Conservation (phyloP, 2,329 filamentous ascomycete genomes). For the Thyridium curvatum region DNA sequence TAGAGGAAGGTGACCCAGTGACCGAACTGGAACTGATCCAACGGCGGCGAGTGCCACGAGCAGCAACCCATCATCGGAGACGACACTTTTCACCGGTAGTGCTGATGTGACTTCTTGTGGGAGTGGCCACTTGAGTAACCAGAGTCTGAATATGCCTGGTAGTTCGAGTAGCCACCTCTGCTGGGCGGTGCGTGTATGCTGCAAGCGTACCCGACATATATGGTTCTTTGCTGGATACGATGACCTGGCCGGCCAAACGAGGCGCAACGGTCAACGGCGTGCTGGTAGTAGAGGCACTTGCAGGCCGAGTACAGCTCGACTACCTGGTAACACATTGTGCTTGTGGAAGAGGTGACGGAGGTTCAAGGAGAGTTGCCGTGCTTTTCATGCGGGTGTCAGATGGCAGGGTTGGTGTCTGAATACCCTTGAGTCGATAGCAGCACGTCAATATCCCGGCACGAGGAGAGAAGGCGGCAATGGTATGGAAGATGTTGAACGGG, state of each 20-base stretch:
- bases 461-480: no score
- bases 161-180: slow-evolving; percentile 27
- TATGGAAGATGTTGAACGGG: no score
- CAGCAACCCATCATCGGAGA: slow-evolving; percentile 43
- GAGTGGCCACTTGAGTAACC: slow-evolving; percentile 47
- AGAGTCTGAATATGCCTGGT: slow-evolving; percentile 44
- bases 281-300: slow-evolving; percentile 81
- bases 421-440: no score
- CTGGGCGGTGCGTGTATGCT: slow-evolving; percentile 38
- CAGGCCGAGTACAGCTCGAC: slow-evolving; percentile 83
- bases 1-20: slow-evolving; percentile 44
- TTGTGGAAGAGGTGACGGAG: not conserved
- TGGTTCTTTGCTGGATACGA: slow-evolving; percentile 63
- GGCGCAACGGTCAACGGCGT: slow-evolving; percentile 77
- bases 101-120: slow-evolving; percentile 29
- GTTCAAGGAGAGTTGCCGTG: slow-evolving; percentile 7
- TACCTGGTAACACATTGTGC: slow-evolving; percentile 78
- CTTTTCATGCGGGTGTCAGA: not conserved
- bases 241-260: slow-evolving; percentile 71
- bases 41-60: slow-evolving; percentile 30
- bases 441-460: no score
- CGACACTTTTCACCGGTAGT: slow-evolving; percentile 45
- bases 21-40: slow-evolving; percentile 35
- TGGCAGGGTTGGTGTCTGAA: not conserved
- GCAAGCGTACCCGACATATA: slow-evolving; percentile 80